Evolutionary conservation across 2,329 filamentous ascomycete species (phyloP).

Genomic region (Nemania sp.): DNA sequence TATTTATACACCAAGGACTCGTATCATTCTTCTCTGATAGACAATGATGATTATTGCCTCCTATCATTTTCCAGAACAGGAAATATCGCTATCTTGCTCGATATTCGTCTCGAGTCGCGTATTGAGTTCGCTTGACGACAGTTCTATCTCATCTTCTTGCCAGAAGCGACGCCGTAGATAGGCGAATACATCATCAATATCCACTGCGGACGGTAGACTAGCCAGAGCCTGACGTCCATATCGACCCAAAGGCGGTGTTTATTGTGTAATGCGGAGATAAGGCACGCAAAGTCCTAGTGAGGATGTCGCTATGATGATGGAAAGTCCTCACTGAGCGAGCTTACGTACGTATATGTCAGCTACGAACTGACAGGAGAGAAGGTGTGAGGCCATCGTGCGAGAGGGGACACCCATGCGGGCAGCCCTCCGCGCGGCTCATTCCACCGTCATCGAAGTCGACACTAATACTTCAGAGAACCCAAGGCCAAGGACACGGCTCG

Average conservation of each 20-base stretch:
- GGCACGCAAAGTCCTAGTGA: neutral
- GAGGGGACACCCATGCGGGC: neutral
- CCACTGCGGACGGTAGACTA: neutral
- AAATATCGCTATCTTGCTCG: neutral
- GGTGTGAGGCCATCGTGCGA: neutral
- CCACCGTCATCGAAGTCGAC: constrained; percentile 15
- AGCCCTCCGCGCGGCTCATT: constrained; percentile 13
- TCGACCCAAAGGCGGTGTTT: neutral
- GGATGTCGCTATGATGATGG: constrained; percentile 12
- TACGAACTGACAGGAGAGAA: neutral
- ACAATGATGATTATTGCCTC: no score
- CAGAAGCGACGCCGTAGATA: neutral
- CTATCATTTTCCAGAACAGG: neutral
- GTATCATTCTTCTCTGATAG: no score
- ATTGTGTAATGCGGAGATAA: constrained; percentile 11
- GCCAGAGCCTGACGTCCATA: neutral
- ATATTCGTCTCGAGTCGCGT: neutral
- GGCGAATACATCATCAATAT: constrained; percentile 21
- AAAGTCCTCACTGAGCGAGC: neutral
- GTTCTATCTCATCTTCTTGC: constrained; percentile 16
- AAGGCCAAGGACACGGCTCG: constrained; percentile 20
- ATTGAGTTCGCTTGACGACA: constrained; percentile 27
- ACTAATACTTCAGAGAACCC: constrained; percentile 4
- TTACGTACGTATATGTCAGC: neutral
- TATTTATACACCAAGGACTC: constrained; percentile 9